These are phyloP conservation scores for Malassezia dermatis DNA, from an alignment of 1,284 basidiomycete species.

Conservation along the genomic window DNA sequence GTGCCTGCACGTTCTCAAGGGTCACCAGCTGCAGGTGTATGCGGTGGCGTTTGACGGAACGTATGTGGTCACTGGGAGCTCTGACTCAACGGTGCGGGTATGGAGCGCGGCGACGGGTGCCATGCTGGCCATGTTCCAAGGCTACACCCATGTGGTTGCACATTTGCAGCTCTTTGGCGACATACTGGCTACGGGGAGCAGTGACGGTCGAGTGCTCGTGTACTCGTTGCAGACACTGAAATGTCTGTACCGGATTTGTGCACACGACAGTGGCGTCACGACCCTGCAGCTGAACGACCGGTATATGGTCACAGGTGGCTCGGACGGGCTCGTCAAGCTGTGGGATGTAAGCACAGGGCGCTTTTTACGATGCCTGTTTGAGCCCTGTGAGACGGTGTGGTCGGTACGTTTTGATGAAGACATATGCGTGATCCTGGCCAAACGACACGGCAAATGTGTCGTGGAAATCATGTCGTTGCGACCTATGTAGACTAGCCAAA, in stretches of 20 bases:
- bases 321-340: conserved; percentile 79
- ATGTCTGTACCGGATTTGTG: conserved; percentile 49
- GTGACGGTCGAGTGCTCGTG: conserved; percentile 84
- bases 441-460: conserved; percentile 71
- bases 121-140: conserved; percentile 75
- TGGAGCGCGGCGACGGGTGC: conserved; percentile 57
- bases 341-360: conserved; percentile 54
- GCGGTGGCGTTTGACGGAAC: conserved; percentile 83
- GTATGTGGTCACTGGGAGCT: conserved; percentile 71
- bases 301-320: conserved; percentile 57
- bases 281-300: conserved; percentile 72
- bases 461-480: conserved; percentile 60
- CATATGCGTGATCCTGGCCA: conserved; percentile 70
- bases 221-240: conserved; percentile 62
- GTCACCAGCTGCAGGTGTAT: conserved; percentile 86
- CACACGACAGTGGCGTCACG: conserved; percentile 81
- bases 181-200: conserved; percentile 76
- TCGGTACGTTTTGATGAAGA: conserved; percentile 69
- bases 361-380: conserved; percentile 38
- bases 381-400: conserved; percentile 66
- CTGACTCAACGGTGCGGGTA: conserved; percentile 50
- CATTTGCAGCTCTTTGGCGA: conserved; percentile 70
- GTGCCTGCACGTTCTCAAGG: conserved; percentile 72
- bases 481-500: conserved; percentile 9
- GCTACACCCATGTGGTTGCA: conserved; percentile 86